Base-by-base conservation (phyloP, 371 early-diverging fungal genomes). In the Umbelopsis sp. region DNA sequence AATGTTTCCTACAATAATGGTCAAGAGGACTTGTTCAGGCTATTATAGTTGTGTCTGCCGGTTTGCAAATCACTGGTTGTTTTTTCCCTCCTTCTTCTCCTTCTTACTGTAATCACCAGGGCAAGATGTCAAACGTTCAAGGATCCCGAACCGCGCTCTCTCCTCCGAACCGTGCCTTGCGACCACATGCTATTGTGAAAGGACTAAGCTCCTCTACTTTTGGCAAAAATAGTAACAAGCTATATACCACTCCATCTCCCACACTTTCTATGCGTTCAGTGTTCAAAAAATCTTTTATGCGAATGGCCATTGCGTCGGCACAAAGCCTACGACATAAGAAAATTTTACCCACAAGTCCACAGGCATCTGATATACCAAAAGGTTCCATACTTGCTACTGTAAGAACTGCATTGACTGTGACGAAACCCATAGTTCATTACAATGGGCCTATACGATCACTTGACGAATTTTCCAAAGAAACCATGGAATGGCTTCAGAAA, bases 391-490 rank as follows among this genome's bases (percentile, higher is more conserved):
- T 35, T 10, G 57, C 29, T 37, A 29, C 37, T 12, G 35, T n/a
- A 5, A 37, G 57, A 18, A n/a, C 35, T 0, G 57, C 57, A 11
- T 57, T 29, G 3, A 57, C 35, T 18, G 9, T 57, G 51, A 66
- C 63, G 10, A 79, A 76, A 20, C 80, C 83, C 1, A 66, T 77
- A 6, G 66, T 82, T 1, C 76, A 82, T 50, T 80, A 82, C 51
- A 80, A 82, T 65, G 83, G 83, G 0, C 74, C 76, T 0, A 70
- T 45, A 16, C 78, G 80, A 25, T 80, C 79, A 38, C 53, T 82
- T 20, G 83, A 82, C 63, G 77, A 80, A 50, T 51, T 82, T 14
- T 71, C 80, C 1, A 70, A 73, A 44, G 80, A 82, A 46, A 78
- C 78, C 44, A 46, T 76, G 41, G 65, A 70, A 9, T 82, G 83